phyloP scores from a whole-genome alignment of 2,329 filamentous ascomycete species.

The Phyllosticta capitalensis region DNA sequence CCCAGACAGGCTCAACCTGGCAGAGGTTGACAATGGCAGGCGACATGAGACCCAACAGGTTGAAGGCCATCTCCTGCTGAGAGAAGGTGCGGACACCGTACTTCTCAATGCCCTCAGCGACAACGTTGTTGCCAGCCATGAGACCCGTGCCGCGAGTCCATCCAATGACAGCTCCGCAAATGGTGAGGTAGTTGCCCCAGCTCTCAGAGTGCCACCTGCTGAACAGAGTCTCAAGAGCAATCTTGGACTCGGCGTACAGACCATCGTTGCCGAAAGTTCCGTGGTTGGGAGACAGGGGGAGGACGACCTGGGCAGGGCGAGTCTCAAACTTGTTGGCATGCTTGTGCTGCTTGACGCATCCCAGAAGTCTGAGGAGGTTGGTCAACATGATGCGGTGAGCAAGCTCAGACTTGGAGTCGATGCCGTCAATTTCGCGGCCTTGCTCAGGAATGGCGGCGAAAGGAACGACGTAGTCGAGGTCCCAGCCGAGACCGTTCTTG shows the following conservation, averaged over 20 bases:
- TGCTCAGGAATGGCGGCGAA: slow-evolving; percentile 98
- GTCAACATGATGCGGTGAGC: slow-evolving; percentile 99
- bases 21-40: slow-evolving; percentile 90
- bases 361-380: slow-evolving; percentile 85
- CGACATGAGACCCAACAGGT: slow-evolving; percentile 90
- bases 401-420: slow-evolving; percentile 95
- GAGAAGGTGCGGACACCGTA: slow-evolving; percentile 97
- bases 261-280: slow-evolving; percentile 97
- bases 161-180: slow-evolving; percentile 95
- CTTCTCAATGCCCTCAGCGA: slow-evolving; percentile 92
- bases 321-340: slow-evolving; percentile 81
- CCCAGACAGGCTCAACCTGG: slow-evolving; percentile 90
- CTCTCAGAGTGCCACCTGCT: slow-evolving; percentile 97
- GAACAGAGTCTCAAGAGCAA: slow-evolving; percentile 93
- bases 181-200: slow-evolving; percentile 95
- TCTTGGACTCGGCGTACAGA: slow-evolving; percentile 96
- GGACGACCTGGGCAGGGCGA: slow-evolving; percentile 88
- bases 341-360: slow-evolving; percentile 86
- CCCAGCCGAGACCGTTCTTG: slow-evolving; percentile 96
- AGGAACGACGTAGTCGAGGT: slow-evolving; percentile 89
- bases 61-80: slow-evolving; percentile 99
- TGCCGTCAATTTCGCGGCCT: slow-evolving; percentile 89
- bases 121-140: slow-evolving; percentile 96
- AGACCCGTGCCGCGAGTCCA: slow-evolving; percentile 98
- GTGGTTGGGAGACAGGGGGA: slow-evolving; percentile 94